Evolutionary conservation across 805 yeast genomes (phyloP).

Genomic region (Candida wancherniae): DNA sequence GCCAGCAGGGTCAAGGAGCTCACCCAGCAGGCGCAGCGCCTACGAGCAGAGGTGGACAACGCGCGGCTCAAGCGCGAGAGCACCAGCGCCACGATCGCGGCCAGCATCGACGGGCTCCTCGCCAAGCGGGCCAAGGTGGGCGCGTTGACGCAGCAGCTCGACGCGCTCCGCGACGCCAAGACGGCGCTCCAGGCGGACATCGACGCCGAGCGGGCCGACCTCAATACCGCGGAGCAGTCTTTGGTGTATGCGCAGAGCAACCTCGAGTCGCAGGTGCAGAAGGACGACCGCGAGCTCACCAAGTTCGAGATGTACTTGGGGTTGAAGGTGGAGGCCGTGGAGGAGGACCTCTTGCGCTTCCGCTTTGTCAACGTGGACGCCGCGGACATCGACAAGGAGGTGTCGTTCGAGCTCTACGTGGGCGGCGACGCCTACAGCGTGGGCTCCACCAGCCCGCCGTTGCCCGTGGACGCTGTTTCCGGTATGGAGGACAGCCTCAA

Average conservation of each 20-base stretch:
- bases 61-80: constrained; percentile 24
- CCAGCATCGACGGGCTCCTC: constrained; percentile 20
- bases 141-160: constrained; percentile 32
- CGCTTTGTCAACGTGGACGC: constrained; percentile 47
- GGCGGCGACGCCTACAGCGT: constrained; percentile 25
- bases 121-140: constrained; percentile 33
- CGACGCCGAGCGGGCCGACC: constrained; percentile 26
- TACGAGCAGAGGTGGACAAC: constrained; percentile 28
- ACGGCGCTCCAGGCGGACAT: constrained; percentile 25
- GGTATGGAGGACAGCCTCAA: constrained; percentile 10
- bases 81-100: constrained; percentile 23
- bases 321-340: constrained; percentile 46
- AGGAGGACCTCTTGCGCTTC: constrained; percentile 44
- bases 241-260: constrained; percentile 28
- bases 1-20: constrained; percentile 27
- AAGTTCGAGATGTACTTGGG: constrained; percentile 54
- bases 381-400: constrained; percentile 37
- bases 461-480: constrained; percentile 8
- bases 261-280: constrained; percentile 39
- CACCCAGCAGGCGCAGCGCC: constrained; percentile 24
- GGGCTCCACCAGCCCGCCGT: constrained; percentile 11
- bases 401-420: constrained; percentile 43
- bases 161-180: constrained; percentile 27
- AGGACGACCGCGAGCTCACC: constrained; percentile 48
- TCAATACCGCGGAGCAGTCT: constrained; percentile 27